These are phyloP conservation scores for Triadica sebifera DNA, from an alignment of 345 rosid species.

Conservation along the genomic window DNA sequence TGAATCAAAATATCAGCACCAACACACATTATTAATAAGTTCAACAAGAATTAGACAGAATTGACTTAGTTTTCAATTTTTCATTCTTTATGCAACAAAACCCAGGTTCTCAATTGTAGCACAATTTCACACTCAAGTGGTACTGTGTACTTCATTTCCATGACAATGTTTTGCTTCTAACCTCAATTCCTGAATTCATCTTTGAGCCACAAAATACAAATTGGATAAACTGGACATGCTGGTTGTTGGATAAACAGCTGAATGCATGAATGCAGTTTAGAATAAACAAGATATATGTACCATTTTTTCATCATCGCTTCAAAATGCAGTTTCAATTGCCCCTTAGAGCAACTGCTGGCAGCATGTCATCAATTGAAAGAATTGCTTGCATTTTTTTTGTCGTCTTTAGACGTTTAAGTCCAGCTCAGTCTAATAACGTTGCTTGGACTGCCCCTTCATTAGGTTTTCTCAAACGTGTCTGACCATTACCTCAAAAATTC, in stretches of 20 bases:
- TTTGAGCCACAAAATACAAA: neutral
- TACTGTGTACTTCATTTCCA: neutral
- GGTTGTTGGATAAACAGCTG: neutral
- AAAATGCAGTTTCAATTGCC: slow-evolving; percentile 95
- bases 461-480: slow-evolving; percentile 86
- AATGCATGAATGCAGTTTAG: neutral
- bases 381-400: slow-evolving; percentile 74
- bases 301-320: slow-evolving; percentile 79
- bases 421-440: slow-evolving; percentile 93
- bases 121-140: neutral
- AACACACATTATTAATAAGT: no score
- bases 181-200: neutral
- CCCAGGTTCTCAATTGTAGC: neutral
- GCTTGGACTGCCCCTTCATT: slow-evolving; percentile 82
- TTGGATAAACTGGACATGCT: neutral
- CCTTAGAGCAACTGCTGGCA: slow-evolving; percentile 99
- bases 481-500: slow-evolving; percentile 93
- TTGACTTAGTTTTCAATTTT: neutral
- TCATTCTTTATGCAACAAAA: neutral
- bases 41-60: no score
- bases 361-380: slow-evolving; percentile 86
- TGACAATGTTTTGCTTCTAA: neutral
- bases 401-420: slow-evolving; percentile 86
- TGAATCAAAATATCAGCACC: neutral
- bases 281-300: no score